Base-by-base conservation (phyloP, 2,329 filamentous ascomycete species). In the Mycosphaerella sp. region DNA sequence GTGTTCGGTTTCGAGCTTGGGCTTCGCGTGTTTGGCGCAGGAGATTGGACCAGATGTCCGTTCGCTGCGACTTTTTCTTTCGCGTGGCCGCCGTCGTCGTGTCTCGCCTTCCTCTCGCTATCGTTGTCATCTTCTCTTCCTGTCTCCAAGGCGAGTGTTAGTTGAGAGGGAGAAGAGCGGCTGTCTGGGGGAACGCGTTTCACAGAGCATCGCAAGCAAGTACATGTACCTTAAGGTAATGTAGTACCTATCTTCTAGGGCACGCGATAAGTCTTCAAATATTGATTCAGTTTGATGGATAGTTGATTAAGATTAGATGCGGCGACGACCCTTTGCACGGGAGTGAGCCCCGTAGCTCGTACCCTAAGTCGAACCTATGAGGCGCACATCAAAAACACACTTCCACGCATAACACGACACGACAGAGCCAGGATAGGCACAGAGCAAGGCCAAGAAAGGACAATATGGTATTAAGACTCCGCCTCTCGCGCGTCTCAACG, bases 401-500 rank as follows among this genome's bases (percentile, higher is more conserved):
- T 25, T 25, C 7, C 3, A 25, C 21, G 4, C 21, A 25, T 25
- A 5, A 25, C 21, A 5, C 21, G 21, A 3, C 21, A 6, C 21
- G 21, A 25, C 21, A 25, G 21, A 25, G 4, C 21, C 21, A 25
- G 21, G 21, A 25, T 6, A 25, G 21, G 21, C 21, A 25, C 21
- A 25, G 21, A 25, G 21, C 21, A 25, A 25, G 21, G 21, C 21
- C 2, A 6, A 25, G 21, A 25, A 25, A 25, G 21, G 30, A 34
- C 30, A 34, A 5, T 10, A 79, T 98, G 93, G 91, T 97, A 56
- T 79, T 98, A 65, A 87, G 87, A 70, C 93, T 98, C 70, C 86
- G 93, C 53, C 83, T 98, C 62, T 87, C 93, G 63, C 90, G 93
- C 70, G 95, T 97, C 70, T 89, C 90, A 68, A 63, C 62, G n/a